These are phyloP conservation scores for Chrysochromulina tobinii DNA, from an alignment of 78 protist species.

Conservation along the genomic window DNA sequence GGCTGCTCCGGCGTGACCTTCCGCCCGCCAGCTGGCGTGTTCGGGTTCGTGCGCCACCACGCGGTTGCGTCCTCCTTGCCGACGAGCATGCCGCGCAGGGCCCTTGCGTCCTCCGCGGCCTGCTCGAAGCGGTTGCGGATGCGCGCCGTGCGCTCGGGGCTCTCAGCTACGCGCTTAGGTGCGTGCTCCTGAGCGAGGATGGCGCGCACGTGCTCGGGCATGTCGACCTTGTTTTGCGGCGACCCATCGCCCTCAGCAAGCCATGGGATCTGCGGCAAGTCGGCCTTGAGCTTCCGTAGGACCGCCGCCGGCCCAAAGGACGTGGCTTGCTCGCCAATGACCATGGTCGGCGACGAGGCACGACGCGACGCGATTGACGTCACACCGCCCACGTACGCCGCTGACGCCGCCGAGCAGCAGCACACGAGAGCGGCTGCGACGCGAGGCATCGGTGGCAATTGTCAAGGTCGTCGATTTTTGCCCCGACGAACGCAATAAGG, in stretches of 20 bases:
- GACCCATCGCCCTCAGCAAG: not conserved
- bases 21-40: not conserved
- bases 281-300: not conserved
- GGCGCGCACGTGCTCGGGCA: not conserved
- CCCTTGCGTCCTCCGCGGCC: not conserved
- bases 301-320: not conserved
- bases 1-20: not conserved
- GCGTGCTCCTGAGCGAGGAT: not conserved
- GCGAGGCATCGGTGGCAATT: too few species aligned
- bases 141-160: not conserved
- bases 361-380: not conserved
- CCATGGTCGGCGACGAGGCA: not conserved
- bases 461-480: too few species aligned
- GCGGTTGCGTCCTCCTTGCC: not conserved
- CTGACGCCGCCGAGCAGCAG: too few species aligned
- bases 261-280: not conserved
- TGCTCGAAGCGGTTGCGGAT: not conserved
- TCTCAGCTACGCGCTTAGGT: constrained; percentile 5
- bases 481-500: too few species aligned
- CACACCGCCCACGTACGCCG: too few species aligned
- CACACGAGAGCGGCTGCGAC: too few species aligned
- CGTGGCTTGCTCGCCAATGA: not conserved
- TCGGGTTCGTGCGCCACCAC: not conserved
- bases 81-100: not conserved
- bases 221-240: not conserved